phyloP scores from a whole-genome alignment of 1,284 basidiomycete genomes.

The Pseudozyma sp. region DNA sequence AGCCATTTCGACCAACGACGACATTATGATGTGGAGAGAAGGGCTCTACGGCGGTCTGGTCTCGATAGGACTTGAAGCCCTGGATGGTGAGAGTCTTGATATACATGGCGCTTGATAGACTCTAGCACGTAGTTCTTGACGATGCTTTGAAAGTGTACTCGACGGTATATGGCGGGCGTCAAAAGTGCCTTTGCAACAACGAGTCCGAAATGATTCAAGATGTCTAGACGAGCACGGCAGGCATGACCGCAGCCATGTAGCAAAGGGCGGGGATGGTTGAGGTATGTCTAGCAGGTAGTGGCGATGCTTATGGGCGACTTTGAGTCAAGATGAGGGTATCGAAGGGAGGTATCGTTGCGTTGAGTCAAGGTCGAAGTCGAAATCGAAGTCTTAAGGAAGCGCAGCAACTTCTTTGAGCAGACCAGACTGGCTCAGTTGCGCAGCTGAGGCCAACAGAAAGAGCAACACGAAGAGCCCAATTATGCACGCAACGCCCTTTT shows the following conservation, averaged over 20 bases:
- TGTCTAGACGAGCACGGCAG: not conserved
- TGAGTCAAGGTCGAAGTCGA: constrained; percentile 2
- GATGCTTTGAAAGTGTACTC: too few species aligned
- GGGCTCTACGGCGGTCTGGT: constrained; percentile 74
- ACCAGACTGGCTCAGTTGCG: not conserved
- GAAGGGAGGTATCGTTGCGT: not conserved
- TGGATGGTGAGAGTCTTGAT: constrained; percentile 66
- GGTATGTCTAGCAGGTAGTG: not conserved
- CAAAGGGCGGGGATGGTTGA: not conserved
- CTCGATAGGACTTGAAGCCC: constrained; percentile 94
- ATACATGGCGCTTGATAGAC: constrained; percentile 24
- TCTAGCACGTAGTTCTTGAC: not conserved
- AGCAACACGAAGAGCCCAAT: constrained; percentile 18
- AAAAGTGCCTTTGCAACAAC: too few species aligned
- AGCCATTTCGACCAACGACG: constrained; percentile 69
- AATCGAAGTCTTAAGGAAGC: constrained; percentile 13
- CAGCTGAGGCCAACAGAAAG: not conserved
- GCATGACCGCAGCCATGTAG: constrained; percentile 10
- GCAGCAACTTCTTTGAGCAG: constrained; percentile 1
- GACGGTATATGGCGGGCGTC: too few species aligned
- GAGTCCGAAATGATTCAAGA: too few species aligned
- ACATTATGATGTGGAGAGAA: constrained; percentile 70
- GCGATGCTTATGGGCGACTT: constrained; percentile 1
- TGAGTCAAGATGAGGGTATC: not conserved
- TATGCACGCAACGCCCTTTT: not conserved